phyloP scores from a whole-genome alignment of 2,329 filamentous ascomycete species.

The Furcasterigmium sp. region DNA sequence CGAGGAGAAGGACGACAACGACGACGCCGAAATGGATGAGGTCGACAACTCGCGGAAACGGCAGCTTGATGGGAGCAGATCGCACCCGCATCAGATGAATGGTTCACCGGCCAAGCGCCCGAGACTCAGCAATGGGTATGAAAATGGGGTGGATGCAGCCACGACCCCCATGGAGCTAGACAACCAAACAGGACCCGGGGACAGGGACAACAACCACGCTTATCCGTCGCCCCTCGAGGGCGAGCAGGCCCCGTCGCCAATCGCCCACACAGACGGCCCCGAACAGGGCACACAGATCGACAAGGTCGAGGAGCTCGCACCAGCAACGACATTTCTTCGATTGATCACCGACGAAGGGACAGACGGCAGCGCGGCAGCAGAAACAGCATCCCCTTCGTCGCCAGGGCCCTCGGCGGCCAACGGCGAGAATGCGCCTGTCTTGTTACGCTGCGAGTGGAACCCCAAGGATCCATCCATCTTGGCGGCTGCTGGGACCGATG shows the following conservation, averaged over 20 bases:
- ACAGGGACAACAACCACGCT: slow-evolving; percentile 49
- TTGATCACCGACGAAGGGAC: slow-evolving; percentile 37
- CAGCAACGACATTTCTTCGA: slow-evolving; percentile 56
- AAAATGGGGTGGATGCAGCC: slow-evolving; percentile 44
- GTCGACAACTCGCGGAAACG: slow-evolving; percentile 46
- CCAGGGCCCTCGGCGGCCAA: slow-evolving; percentile 26
- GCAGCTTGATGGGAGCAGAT: slow-evolving; percentile 34
- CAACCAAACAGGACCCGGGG: slow-evolving; percentile 26
- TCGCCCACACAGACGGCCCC: slow-evolving; percentile 53
- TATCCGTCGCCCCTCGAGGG: slow-evolving; percentile 61
- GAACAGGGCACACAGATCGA: slow-evolving; percentile 61
- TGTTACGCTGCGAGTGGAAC: slow-evolving; percentile 67
- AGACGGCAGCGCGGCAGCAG: slow-evolving; percentile 26
- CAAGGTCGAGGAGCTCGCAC: slow-evolving; percentile 55
- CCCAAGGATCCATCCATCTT: slow-evolving; percentile 59
- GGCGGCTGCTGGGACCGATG: slow-evolving; percentile 64
- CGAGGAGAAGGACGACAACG: slow-evolving; percentile 28
- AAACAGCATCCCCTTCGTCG: slow-evolving; percentile 28
- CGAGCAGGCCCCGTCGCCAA: slow-evolving; percentile 47
- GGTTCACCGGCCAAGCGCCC: slow-evolving; percentile 55
- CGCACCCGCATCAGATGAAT: slow-evolving; percentile 41
- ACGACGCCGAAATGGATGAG: slow-evolving; percentile 31
- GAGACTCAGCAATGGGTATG: slow-evolving; percentile 58
- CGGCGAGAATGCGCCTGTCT: slow-evolving; percentile 50
- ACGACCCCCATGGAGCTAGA: slow-evolving; percentile 56